These are phyloP conservation scores for Tulasnella sp. DNA, from an alignment of 768 basidiomycete species.

Conservation along the genomic window DNA sequence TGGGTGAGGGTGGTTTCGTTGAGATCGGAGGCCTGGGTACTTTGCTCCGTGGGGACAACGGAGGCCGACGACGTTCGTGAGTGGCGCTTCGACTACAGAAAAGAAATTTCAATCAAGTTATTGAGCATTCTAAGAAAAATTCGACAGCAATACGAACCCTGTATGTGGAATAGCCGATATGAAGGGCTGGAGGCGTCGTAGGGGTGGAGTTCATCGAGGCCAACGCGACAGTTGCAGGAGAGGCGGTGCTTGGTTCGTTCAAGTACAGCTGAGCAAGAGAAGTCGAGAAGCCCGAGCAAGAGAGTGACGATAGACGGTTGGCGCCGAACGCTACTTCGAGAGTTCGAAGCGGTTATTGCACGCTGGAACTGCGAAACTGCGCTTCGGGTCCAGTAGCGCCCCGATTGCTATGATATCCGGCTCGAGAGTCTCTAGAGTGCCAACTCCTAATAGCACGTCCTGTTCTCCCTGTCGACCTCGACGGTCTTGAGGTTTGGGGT, in stretches of 20 bases:
- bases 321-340: not conserved
- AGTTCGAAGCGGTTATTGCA: not conserved
- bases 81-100: conserved; percentile 33
- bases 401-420: not conserved
- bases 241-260: not conserved
- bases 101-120: not conserved
- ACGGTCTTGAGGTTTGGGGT: not conserved
- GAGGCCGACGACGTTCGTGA: conserved; percentile 28
- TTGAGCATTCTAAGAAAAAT: not conserved
- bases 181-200: not conserved
- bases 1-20: not conserved
- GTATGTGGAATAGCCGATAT: conserved; percentile 34
- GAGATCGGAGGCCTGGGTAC: not conserved
- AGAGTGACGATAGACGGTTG: not conserved
- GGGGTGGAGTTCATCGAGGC: conserved; percentile 21
- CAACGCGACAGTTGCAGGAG: not conserved
- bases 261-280: not conserved
- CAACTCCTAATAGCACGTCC: not conserved
- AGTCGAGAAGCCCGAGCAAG: not conserved
- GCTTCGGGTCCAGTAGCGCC: not conserved
- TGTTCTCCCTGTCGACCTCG: not conserved
- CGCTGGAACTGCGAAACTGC: conserved; percentile 8
- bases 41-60: conserved; percentile 24
- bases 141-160: not conserved
- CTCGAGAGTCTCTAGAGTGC: not conserved